Evolutionary conservation across 306 rosid genomes (phyloP).

Genomic region (Pachyrhizus erosus): DNA sequence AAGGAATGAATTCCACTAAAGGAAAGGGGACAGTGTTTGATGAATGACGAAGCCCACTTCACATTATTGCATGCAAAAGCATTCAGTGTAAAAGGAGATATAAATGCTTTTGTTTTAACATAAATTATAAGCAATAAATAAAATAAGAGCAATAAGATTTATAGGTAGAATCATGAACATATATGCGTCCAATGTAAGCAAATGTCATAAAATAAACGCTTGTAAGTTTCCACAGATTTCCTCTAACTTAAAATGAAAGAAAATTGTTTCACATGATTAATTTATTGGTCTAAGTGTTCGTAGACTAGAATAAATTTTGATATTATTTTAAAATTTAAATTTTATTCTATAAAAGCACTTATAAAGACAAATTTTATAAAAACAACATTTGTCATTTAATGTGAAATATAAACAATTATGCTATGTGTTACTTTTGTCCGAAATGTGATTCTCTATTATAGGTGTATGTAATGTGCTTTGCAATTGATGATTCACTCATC

Average conservation of each 20-base stretch:
- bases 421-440: too few species aligned
- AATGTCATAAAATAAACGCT: not conserved
- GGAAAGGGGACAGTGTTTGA: not conserved
- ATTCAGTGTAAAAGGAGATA: not conserved
- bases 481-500: too few species aligned
- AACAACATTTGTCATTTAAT: too few species aligned
- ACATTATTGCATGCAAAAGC: constrained; percentile 8
- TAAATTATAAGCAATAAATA: not conserved
- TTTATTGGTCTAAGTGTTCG: too few species aligned
- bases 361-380: too few species aligned
- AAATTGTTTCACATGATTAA: too few species aligned
- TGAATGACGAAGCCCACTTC: not conserved
- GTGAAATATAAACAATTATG: too few species aligned
- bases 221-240: not conserved
- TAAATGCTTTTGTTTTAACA: not conserved
- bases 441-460: not conserved
- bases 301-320: too few species aligned
- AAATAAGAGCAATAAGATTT: not conserved
- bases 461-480: too few species aligned
- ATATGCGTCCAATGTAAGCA: constrained; percentile 1
- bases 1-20: constrained; percentile 25
- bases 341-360: too few species aligned
- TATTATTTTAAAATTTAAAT: too few species aligned
- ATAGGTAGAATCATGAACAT: not conserved
- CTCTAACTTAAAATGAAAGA: not conserved